phyloP scores from a whole-genome alignment of 106 monocot genomes.

The Apostasia ramifera region DNA sequence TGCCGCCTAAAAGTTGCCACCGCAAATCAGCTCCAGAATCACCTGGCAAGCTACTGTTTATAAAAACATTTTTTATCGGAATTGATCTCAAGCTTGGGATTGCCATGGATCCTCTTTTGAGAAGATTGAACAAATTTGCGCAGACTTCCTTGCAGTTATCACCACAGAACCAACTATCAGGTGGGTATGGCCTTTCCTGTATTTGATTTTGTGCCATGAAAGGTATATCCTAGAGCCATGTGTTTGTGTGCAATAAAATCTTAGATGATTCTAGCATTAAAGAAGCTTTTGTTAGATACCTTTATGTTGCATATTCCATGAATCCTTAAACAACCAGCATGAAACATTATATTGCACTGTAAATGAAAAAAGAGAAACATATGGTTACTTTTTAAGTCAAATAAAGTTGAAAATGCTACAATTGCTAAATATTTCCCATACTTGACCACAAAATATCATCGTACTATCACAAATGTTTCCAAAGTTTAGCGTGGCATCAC shows the following conservation, averaged over 20 bases:
- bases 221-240: background rate
- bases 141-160: background rate
- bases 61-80: background rate
- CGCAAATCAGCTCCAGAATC: background rate
- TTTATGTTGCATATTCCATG: background rate
- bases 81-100: background rate
- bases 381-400: background rate
- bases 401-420: background rate
- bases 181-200: background rate
- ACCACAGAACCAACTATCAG: background rate
- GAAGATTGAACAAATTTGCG: background rate
- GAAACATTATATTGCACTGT: conserved; percentile 2
- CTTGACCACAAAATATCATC: conserved; percentile 4
- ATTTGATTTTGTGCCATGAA: background rate
- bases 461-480: conserved; percentile 6
- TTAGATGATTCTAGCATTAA: background rate
- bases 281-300: background rate
- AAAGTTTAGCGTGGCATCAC: conserved; percentile 6
- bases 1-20: conserved; percentile 3
- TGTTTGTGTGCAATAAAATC: background rate
- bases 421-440: background rate
- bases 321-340: conserved; percentile 3
- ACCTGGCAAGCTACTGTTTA: background rate
- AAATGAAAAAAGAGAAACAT: background rate
- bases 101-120: background rate